A percentile compares a stretch with the other conserved stretches of the same genome.
These are phyloP conservation scores for Trichosporon asahii DNA, from an alignment of 1,284 basidiomycete genomes.

Conservation along the genomic window DNA sequence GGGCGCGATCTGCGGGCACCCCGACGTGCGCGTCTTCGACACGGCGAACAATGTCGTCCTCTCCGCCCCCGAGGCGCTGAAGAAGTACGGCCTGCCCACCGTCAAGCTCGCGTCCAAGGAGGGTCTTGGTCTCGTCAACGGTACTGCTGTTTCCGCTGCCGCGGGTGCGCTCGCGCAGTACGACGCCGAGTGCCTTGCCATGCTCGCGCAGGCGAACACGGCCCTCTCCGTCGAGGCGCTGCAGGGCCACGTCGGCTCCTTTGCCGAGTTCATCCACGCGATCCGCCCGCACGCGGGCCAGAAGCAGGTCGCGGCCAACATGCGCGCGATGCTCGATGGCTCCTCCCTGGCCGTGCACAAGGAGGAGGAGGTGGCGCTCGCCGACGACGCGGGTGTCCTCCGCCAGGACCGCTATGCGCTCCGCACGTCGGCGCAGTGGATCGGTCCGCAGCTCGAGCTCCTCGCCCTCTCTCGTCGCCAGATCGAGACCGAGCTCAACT, in stretches of 20 bases:
- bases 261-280: slow-evolving; percentile 24
- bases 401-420: slow-evolving; percentile 28
- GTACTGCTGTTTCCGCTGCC: slow-evolving; percentile 24
- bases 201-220: slow-evolving; percentile 23
- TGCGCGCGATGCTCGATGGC: slow-evolving; percentile 22
- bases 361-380: slow-evolving; percentile 20
- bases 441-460: slow-evolving; percentile 26
- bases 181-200: slow-evolving; percentile 28
- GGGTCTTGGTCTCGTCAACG: slow-evolving; percentile 27
- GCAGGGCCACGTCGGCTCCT: slow-evolving; percentile 23
- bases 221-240: slow-evolving; percentile 25
- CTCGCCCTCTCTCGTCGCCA: slow-evolving; percentile 21
- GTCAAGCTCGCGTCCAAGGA: slow-evolving; percentile 22
- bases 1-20: slow-evolving; percentile 25
- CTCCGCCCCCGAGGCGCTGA: slow-evolving; percentile 19
- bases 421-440: slow-evolving; percentile 25
- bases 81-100: slow-evolving; percentile 21
- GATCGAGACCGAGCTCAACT: slow-evolving; percentile 28
- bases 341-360: slow-evolving; percentile 23
- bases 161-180: slow-evolving; percentile 23
- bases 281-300: slow-evolving; percentile 25
- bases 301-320: slow-evolving; percentile 21
- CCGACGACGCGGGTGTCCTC: slow-evolving; percentile 22
- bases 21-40: slow-evolving; percentile 27
- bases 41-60: slow-evolving; percentile 9